phyloP scores from a whole-genome alignment of 2,329 filamentous ascomycete genomes.

The Trichocomaceae sp. region DNA sequence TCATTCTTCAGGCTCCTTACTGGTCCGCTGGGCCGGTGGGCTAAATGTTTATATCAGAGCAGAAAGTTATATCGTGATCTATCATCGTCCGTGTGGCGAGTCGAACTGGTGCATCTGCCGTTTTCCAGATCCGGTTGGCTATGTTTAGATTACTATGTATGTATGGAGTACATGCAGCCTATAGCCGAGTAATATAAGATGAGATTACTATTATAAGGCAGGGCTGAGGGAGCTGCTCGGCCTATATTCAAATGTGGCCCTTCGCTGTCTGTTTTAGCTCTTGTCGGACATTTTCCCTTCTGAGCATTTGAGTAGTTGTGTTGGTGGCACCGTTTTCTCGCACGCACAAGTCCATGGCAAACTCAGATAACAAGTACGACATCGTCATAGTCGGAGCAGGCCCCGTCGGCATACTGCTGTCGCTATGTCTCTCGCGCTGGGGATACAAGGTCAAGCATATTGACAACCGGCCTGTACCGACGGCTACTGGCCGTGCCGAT shows the following conservation, averaged over 20 bases:
- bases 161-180: too few relatives aligned
- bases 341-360: conserved; percentile 4
- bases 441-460: conserved; percentile 94
- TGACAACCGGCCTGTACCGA: conserved; percentile 81
- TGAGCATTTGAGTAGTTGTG: neutral
- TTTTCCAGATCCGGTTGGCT: conserved; percentile 1
- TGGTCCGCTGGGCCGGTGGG: neutral
- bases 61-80: too few relatives aligned
- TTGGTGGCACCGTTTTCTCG: neutral
- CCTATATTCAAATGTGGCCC: neutral
- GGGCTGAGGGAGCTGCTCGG: neutral
- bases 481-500: conserved; percentile 77
- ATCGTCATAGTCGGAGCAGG: conserved; percentile 82
- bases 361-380: conserved; percentile 43
- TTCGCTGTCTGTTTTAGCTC: neutral
- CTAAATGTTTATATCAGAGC: neutral
- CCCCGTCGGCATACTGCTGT: conserved; percentile 79
- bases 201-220: too few relatives aligned
- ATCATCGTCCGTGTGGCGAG: neutral
- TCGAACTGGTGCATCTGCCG: conserved; percentile 5
- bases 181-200: too few relatives aligned
- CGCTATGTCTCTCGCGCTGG: conserved; percentile 82
- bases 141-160: too few relatives aligned
- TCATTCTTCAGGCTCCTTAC: neutral
- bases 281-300: neutral